Evolutionary conservation across 129 eudicot species (phyloP).

Genomic region (Ambrosia trifida): DNA sequence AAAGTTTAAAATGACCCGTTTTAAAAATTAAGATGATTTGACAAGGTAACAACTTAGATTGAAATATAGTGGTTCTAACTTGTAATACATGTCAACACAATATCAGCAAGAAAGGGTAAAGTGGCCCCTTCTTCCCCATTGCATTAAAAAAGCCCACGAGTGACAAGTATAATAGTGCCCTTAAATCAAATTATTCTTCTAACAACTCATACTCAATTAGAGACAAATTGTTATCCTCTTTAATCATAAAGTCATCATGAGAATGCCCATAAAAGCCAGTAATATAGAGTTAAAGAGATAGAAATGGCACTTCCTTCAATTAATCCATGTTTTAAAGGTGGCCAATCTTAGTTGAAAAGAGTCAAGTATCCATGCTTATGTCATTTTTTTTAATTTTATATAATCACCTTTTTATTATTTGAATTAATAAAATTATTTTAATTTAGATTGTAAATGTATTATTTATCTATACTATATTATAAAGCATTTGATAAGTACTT

Average conservation of each 20-base stretch:
- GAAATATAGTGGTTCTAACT: neutral
- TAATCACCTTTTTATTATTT: too few species aligned
- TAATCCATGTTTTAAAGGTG: too few species aligned
- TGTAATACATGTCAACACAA: neutral
- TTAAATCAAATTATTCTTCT: slow-evolving; percentile 49
- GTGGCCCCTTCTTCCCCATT: neutral
- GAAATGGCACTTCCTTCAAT: too few species aligned
- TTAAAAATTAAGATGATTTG: neutral
- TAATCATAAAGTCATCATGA: slow-evolving; percentile 36
- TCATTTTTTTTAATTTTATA: too few species aligned
- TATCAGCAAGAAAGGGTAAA: slow-evolving; percentile 22
- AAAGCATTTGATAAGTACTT: too few species aligned
- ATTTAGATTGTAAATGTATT: too few species aligned
- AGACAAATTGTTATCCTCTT: slow-evolving; percentile 71
- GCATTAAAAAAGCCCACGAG: slow-evolving; percentile 1
- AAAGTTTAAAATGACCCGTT: neutral
- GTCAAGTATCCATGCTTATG: too few species aligned
- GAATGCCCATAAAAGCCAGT: too few species aligned
- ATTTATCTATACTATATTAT: too few species aligned
- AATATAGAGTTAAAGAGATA: too few species aligned
- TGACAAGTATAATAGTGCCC: neutral
- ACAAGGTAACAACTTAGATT: slow-evolving; percentile 23
- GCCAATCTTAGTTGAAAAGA: too few species aligned
- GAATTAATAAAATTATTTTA: too few species aligned
- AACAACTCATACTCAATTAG: slow-evolving; percentile 67